A percentile compares a stretch with the other conserved stretches of the same genome.
phyloP scores from a whole-genome alignment of 768 basidiomycete genomes.

The Multifurca ochricompacta region DNA sequence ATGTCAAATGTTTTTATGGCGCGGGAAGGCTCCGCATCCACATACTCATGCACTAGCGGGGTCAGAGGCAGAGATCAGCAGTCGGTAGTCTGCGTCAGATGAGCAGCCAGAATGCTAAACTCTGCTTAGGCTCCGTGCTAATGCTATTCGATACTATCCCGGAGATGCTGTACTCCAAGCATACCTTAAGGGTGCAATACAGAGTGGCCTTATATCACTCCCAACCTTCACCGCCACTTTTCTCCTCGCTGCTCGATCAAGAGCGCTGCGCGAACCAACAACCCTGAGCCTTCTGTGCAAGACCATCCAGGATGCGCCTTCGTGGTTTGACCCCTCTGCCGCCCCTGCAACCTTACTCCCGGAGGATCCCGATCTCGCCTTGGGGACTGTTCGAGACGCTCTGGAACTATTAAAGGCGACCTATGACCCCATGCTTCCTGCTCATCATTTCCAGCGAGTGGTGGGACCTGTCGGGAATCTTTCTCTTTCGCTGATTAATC shows the following conservation, averaged over 20 bases:
- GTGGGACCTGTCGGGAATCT: slow-evolving; percentile 15
- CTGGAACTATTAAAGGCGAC: slow-evolving; percentile 15
- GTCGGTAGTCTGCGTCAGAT: slow-evolving; percentile 32
- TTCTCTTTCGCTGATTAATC: slow-evolving; percentile 6
- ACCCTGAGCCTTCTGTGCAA: slow-evolving; percentile 68
- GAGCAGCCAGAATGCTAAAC: background rate
- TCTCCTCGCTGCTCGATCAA: slow-evolving; percentile 56
- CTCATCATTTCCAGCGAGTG: slow-evolving; percentile 14
- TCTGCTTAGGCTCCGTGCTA: slow-evolving; percentile 54
- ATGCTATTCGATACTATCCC: slow-evolving; percentile 59
- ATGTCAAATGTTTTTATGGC: slow-evolving; percentile 52
- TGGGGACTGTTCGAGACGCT: slow-evolving; percentile 38
- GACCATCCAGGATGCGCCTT: slow-evolving; percentile 55
- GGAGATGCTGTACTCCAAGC: slow-evolving; percentile 60
- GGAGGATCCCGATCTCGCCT: slow-evolving; percentile 40
- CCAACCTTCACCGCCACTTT: slow-evolving; percentile 57
- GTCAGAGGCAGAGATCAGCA: slow-evolving; percentile 52
- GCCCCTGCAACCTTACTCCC: slow-evolving; percentile 46
- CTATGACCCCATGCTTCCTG: slow-evolving; percentile 13
- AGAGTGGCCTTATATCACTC: slow-evolving; percentile 47
- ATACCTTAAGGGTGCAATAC: slow-evolving; percentile 56
- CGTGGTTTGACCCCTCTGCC: slow-evolving; percentile 45
- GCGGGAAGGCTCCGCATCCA: slow-evolving; percentile 34
- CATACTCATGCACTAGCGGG: slow-evolving; percentile 25
- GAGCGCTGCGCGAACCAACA: slow-evolving; percentile 52